Base-by-base conservation (phyloP, 768 basidiomycete genomes). In the Heimioporus sp. region DNA sequence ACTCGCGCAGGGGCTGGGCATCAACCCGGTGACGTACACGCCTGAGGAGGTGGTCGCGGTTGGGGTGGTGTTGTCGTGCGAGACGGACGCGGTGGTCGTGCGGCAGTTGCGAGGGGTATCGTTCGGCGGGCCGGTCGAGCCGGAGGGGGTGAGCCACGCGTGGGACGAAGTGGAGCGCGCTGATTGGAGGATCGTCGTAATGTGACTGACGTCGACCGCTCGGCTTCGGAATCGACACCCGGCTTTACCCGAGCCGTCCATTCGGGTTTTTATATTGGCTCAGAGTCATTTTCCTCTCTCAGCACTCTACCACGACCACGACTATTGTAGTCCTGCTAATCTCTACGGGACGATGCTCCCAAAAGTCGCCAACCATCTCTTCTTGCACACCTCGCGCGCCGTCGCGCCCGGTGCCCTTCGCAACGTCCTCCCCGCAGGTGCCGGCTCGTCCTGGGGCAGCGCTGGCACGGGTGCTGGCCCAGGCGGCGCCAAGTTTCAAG, bases 351-450 rank as follows among this genome's bases (percentile, higher is more conserved):
- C 59, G 19, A 92, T 92, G 90, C 73, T 93, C 64, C 90, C 90
- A 46, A 90, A 90, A 70, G 85, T 88, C 72, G 85, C 87, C 30
- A 86, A 83, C n/a, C 82, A 86, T 46, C 75, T 92, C 47, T 72
- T 92, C 32, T 81, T 90, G 54, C 83, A 85, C 57, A 87, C 87
- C 0, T 79, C 85, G 13, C 85, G 90, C 62, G 88, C 86, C 15
- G 90, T 84, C 43, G 82, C 86, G 0, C 81, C 77, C 5, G 72
- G 78, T 5, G 80, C 87, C 0, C 74, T 91, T 65, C 76, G 89
- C 52, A 92, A 87, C 78, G 90, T 87, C 49, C 77, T 91, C 50
- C 86, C 72, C 20, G 76, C 76, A 24, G 74, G 69, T 5, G 68
- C 79, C 8, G 76, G 77, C 43, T 75, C 78, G 2, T 80, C 79